Base-by-base conservation (phyloP, 2,329 filamentous ascomycete genomes). In the Metarhizium anisopliae region DNA sequence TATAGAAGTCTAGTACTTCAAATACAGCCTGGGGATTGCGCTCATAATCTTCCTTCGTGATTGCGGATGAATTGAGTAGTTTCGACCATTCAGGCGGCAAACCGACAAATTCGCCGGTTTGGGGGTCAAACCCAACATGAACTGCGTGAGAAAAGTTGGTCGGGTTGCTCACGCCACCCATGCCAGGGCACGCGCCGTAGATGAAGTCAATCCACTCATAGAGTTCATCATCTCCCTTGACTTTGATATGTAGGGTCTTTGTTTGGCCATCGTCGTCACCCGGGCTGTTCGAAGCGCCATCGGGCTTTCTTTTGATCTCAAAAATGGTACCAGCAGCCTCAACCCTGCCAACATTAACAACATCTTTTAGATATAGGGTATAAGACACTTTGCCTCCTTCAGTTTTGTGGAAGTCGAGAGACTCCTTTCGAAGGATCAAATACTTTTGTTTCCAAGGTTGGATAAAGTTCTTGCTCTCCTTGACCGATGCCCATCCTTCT, bases 121-220 rank as follows among this genome's bases (percentile, higher is more conserved):
- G 87, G 30, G 93, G 91, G 69, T 99, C 94, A 68, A 97, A 99
- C 58, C 94, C 94, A 62, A 99, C 94, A 70, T 99, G 94, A 29
- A 99, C 92, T 50, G 92, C 88, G 70, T 99, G 94, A 29, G 89
- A 91, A 75, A 99, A 99, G 76, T 97, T 96, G 61, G 94, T 97
- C 6, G 94, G 94, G 71, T 97, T 96, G 74, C 93, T 96, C 56
- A 99, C 94, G 63, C 94, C 94, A 59, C 94, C 92, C 90, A 97
- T 96, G 59, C 90, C 93, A 18, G 94, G 94, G 70, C 93, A 97
- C 61, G 93, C 87, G 64, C 93, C 91, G 70, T 97, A 97, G 62
- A 99, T 95, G 70, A 92, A 90, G 71, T 99, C 94, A 66, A 97
- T 96, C 94, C 94, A 99, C 66, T 95, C 91, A 72, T 99, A 99